Conservation (phyloP, 1,139 yeast genomes). For the Pichia terricola region DNA sequence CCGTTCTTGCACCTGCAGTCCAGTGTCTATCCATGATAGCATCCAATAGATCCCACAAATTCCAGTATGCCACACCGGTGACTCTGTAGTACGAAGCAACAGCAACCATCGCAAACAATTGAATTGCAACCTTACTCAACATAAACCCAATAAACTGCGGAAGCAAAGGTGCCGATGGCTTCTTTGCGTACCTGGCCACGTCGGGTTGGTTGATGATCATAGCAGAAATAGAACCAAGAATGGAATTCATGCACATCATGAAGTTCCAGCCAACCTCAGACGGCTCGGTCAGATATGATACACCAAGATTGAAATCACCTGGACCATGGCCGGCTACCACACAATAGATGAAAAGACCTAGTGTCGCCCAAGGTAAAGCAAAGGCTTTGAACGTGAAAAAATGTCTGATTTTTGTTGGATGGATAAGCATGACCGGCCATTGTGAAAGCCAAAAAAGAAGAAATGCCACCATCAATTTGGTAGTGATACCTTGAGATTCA, state of each 20-base stretch:
- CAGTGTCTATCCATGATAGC: slow-evolving; percentile 25
- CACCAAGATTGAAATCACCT: slow-evolving; percentile 28
- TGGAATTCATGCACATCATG: slow-evolving; percentile 31
- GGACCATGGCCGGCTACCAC: slow-evolving; percentile 28
- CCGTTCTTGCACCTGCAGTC: slow-evolving; percentile 34
- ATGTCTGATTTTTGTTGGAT: slow-evolving; percentile 28
- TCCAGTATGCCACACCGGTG: slow-evolving; percentile 23
- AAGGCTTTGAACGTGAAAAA: slow-evolving; percentile 30
- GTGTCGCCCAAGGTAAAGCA: slow-evolving; percentile 32
- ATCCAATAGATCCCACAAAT: slow-evolving; percentile 20
- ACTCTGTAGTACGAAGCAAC: slow-evolving; percentile 19
- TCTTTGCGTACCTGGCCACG: slow-evolving; percentile 29
- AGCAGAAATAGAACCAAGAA: slow-evolving; percentile 35
- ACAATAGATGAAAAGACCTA: slow-evolving; percentile 29
- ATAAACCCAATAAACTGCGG: slow-evolving; percentile 20
- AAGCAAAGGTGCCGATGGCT: slow-evolving; percentile 24
- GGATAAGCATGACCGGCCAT: slow-evolving; percentile 26
- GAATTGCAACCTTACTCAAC: slow-evolving; percentile 19
- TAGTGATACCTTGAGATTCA: slow-evolving; percentile 28
- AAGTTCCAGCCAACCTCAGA: slow-evolving; percentile 32
- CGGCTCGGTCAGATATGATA: slow-evolving; percentile 24
- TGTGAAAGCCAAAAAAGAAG: slow-evolving; percentile 33
- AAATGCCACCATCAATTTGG: slow-evolving; percentile 34
- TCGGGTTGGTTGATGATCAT: slow-evolving; percentile 29
- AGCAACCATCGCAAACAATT: slow-evolving; percentile 20